Conservation (phyloP, 2,329 filamentous ascomycete species). For the Periconia macrospinosa region DNA sequence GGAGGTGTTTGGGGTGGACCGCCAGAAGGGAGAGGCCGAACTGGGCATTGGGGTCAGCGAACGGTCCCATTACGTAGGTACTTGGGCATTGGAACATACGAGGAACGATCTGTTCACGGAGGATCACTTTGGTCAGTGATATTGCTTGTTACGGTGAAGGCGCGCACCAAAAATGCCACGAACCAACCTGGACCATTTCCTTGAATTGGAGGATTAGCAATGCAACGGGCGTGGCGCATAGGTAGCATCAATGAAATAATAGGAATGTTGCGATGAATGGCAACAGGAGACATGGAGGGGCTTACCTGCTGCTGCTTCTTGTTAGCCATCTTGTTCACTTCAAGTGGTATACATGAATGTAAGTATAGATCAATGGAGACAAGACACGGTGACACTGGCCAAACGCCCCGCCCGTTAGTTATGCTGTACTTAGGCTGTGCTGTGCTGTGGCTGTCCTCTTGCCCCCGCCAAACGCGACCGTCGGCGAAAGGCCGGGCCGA, state of each 20-base stretch:
- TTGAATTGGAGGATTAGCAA: slow-evolving; percentile 47
- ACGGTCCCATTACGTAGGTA: neutral
- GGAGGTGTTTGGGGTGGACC: slow-evolving; percentile 53
- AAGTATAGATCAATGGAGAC: neutral
- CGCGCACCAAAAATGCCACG: slow-evolving; percentile 49
- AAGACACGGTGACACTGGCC: neutral
- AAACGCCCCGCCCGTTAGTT: slow-evolving; percentile 16
- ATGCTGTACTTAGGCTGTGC: slow-evolving; percentile 13
- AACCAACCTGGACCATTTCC: slow-evolving; percentile 99
- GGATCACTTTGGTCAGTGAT: slow-evolving; percentile 40
- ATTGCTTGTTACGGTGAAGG: slow-evolving; percentile 26
- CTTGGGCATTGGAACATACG: slow-evolving; percentile 28
- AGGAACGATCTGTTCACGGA: slow-evolving; percentile 37
- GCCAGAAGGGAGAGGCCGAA: slow-evolving; percentile 88
- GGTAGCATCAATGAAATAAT: no score
- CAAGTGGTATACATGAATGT: neutral
- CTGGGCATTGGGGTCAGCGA: slow-evolving; percentile 52
- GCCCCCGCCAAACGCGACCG: neutral
- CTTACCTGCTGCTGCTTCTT: slow-evolving; percentile 51
- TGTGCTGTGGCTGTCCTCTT: no score
- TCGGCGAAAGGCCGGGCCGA: neutral
- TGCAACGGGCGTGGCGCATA: neutral
- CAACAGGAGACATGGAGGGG: neutral
- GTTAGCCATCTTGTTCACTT: slow-evolving; percentile 44
- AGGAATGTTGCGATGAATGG: neutral